Evolutionary conservation across 352 stramenopile species (phyloP).

Genomic region (Bremia lactucae): DNA sequence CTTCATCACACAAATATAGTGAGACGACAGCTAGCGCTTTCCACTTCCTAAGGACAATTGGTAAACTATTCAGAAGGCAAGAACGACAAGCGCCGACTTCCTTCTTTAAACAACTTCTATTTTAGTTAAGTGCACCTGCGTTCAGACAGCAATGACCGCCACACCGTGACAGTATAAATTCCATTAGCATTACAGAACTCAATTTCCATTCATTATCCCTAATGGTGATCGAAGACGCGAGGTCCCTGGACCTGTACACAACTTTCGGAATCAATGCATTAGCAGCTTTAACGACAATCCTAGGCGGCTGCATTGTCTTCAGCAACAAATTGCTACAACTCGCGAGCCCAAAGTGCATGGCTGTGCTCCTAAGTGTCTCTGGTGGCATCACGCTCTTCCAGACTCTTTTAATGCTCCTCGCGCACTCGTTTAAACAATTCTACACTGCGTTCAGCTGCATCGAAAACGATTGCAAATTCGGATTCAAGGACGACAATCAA

Average conservation of each 20-base stretch:
- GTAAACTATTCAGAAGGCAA: too few relatives aligned
- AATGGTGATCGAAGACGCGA: conserved; percentile 27
- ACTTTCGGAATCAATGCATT: conserved; percentile 49
- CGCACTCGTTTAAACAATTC: conserved; percentile 30
- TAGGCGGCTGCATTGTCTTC: conserved; percentile 65
- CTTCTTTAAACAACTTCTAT: conserved; percentile 1
- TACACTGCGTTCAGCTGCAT: conserved; percentile 18
- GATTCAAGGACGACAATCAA: conserved; percentile 10
- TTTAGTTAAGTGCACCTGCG: conserved; percentile 15
- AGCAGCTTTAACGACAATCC: conserved; percentile 40
- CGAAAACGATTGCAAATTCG: conserved; percentile 8
- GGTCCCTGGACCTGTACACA: conserved; percentile 14
- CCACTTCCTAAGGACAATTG: too few relatives aligned
- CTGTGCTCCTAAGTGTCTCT: conserved; percentile 51
- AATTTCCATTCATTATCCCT: neutral
- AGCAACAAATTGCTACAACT: conserved; percentile 54
- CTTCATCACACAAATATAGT: too few relatives aligned
- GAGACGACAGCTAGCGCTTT: too few relatives aligned
- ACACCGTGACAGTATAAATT: too few relatives aligned
- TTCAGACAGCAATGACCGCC: conserved; percentile 12
- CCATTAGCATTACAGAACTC: too few relatives aligned
- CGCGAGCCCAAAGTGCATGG: conserved; percentile 45
- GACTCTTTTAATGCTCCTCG: conserved; percentile 63
- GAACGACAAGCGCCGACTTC: conserved; percentile 3
- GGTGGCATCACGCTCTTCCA: conserved; percentile 72